Base-by-base conservation (phyloP, 306 rosid species). In the Herpetospermum pedunculosum region DNA sequence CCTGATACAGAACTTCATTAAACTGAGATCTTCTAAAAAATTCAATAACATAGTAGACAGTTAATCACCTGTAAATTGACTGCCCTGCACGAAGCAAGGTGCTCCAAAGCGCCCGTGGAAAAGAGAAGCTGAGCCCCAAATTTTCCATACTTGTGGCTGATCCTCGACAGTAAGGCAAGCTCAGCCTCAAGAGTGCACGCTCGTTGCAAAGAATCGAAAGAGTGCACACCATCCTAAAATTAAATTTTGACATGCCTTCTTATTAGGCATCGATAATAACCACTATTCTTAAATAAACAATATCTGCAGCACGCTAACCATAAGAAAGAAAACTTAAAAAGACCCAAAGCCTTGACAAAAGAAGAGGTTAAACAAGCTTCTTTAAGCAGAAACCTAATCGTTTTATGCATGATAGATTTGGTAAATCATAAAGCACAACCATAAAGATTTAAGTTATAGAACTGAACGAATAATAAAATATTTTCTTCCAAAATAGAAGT, bases 121-220 rank as follows among this genome's bases (percentile, higher is more conserved):
- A 87, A 85, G 43, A 94, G 85, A 68, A 91, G 92, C 83, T 89
- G 96, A 46, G 95, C 95, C 77, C 98, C 98, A 76, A 90, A 85
- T 80, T 94, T 94, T 74, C 98, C 96, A 72, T 94, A 94, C 58
- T 85, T 88, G 87, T 94, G 87, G 79, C 95, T 89, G 58, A 89
- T 84, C 81, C 98, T 83, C 47, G 91, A 81, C 50, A 94, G 80
- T 73, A 91, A 81, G 81, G 95, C 92, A 41, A 94, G 92, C 68
- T 91, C 96, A 75, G 97, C 96, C 84, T 89, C 97, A 26, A 94
- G 89, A 3, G 95, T 85, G 78, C 88, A 89, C 40, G 92, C 91
- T 78, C 92, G 89, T 86, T 91, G 98, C 87, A 93, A 80, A 0
- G 96, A 85, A 72, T 86, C 89, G 41, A 88, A 82, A 43, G 91